These are phyloP conservation scores for Cucurbita pepo DNA, from an alignment of 306 rosid genomes.

Conservation along the genomic window DNA sequence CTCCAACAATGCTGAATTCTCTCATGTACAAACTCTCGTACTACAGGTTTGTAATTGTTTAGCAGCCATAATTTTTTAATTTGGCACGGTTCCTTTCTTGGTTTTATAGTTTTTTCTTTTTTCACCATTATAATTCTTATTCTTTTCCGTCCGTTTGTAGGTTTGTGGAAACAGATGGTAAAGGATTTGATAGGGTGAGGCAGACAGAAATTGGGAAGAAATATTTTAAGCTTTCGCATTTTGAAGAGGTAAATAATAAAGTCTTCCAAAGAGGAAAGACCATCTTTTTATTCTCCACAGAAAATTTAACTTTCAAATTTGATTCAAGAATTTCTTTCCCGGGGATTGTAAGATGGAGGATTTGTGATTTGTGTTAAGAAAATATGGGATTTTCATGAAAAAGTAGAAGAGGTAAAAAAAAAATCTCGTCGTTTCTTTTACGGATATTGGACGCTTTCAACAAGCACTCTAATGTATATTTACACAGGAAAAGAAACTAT, in stretches of 20 bases:
- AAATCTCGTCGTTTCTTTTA: background rate
- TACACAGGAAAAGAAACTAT: background rate
- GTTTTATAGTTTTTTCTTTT: constrained; percentile 3
- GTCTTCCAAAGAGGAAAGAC: background rate
- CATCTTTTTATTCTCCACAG: background rate
- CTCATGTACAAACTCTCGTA: constrained; percentile 98
- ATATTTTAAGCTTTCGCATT: constrained; percentile 81
- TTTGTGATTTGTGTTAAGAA: background rate
- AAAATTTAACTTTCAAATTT: background rate
- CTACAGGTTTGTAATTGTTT: constrained; percentile 56
- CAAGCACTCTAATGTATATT: background rate
- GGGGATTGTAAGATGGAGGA: background rate
- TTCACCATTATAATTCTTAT: background rate
- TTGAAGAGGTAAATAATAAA: constrained; percentile 62
- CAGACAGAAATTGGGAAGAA: constrained; percentile 93
- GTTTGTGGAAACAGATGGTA: constrained; percentile 96
- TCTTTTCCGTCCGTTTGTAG: constrained; percentile 18
- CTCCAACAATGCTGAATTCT: constrained; percentile 87
- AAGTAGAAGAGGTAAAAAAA: background rate
- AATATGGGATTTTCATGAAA: background rate
- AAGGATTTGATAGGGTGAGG: constrained; percentile 85
- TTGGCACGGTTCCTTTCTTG: background rate
- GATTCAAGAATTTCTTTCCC: background rate
- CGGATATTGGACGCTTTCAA: background rate
- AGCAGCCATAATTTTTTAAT: constrained; percentile 5